phyloP scores from a whole-genome alignment of 139 green algal species.

The Chlamydomonas schloesseri region DNA sequence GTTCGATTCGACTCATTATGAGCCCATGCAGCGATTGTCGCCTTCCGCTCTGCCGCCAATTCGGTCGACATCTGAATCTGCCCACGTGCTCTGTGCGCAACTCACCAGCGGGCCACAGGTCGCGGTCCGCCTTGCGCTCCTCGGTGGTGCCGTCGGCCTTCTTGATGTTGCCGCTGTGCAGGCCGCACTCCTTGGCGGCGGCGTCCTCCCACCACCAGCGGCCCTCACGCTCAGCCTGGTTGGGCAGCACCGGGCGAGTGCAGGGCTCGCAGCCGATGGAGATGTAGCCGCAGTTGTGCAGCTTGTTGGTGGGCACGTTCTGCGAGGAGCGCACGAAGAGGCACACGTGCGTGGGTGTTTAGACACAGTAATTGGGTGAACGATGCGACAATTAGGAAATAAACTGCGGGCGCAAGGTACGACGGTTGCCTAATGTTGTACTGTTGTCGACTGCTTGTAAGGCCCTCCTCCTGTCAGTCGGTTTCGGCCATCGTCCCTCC shows the following conservation, averaged over 20 bases:
- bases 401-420: too few relatives aligned
- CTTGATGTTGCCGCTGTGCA: slow-evolving; percentile 94
- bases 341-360: background rate
- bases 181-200: slow-evolving; percentile 93
- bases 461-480: too few relatives aligned
- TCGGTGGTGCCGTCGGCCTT: slow-evolving; percentile 63
- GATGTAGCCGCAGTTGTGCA: slow-evolving; percentile 93
- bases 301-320: slow-evolving; percentile 91
- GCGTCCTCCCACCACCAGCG: slow-evolving; percentile 99
- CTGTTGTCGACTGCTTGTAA: too few relatives aligned
- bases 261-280: slow-evolving; percentile 99
- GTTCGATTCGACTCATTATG: too few relatives aligned
- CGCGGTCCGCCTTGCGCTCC: slow-evolving; percentile 61
- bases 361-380: background rate
- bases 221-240: slow-evolving; percentile 93
- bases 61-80: too few relatives aligned
- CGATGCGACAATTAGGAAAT: background rate
- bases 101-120: slow-evolving; percentile 73
- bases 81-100: too few relatives aligned
- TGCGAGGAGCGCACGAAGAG: slow-evolving; percentile 8
- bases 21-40: too few relatives aligned
- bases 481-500: too few relatives aligned
- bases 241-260: slow-evolving; percentile 94
- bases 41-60: too few relatives aligned
- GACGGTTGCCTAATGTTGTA: too few relatives aligned